Percentiles rank a stretch among this genome's conserved stretches.
These are phyloP conservation scores for Cytospora paraplurivora DNA, from an alignment of 2,329 filamentous ascomycete species.

Conservation along the genomic window DNA sequence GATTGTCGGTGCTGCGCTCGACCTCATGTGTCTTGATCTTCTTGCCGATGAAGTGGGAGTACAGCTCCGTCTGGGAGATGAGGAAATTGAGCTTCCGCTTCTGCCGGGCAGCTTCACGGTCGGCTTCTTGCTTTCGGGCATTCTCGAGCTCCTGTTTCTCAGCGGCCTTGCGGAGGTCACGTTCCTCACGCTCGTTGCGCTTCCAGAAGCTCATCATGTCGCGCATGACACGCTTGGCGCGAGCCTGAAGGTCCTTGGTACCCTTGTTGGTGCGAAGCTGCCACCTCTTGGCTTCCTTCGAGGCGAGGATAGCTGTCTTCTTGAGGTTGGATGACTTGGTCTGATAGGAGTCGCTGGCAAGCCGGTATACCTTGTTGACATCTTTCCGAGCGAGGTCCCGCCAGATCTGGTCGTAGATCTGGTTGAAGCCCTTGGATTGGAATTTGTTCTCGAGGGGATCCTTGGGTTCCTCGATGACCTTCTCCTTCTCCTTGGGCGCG, in stretches of 20 bases:
- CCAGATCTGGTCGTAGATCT: constrained; percentile 97
- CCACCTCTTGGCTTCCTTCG: constrained; percentile 97
- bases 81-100: constrained; percentile 99
- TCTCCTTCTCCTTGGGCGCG: constrained; percentile 49
- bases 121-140: constrained; percentile 93
- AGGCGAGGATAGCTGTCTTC: constrained; percentile 94
- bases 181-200: constrained; percentile 95
- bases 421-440: constrained; percentile 90
- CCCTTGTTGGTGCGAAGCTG: constrained; percentile 98
- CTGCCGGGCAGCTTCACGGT: constrained; percentile 94
- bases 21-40: constrained; percentile 98
- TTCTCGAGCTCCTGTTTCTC: constrained; percentile 96
- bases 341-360: constrained; percentile 81
- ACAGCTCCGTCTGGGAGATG: constrained; percentile 97
- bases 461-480: constrained; percentile 49
- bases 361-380: constrained; percentile 86
- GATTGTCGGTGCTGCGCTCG: constrained; percentile 84
- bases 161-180: constrained; percentile 88
- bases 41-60: constrained; percentile 99
- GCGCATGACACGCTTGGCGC: constrained; percentile 96
- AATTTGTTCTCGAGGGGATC: constrained; percentile 65
- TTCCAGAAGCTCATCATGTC: constrained; percentile 99
- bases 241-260: constrained; percentile 94
- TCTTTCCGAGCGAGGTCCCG: constrained; percentile 92
- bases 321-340: constrained; percentile 94